These are phyloP conservation scores for Colletotrichum higginsianum DNA, from an alignment of 2,329 filamentous ascomycete genomes.

Conservation along the genomic window DNA sequence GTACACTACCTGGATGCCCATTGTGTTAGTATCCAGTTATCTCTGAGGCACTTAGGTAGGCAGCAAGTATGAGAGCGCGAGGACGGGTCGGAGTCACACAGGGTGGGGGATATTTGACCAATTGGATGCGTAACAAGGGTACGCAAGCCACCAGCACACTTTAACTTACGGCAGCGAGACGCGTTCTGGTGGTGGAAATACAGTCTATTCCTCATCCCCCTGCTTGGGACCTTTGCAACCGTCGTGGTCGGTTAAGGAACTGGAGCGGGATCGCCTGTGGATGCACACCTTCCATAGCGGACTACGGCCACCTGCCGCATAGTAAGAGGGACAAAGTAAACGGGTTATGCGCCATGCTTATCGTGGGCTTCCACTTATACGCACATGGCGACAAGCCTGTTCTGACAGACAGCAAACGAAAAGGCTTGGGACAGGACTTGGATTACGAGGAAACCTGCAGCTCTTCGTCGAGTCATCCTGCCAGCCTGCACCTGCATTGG, in stretches of 20 bases:
- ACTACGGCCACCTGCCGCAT: constrained; percentile 8
- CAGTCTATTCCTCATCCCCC: neutral
- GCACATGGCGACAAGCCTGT: neutral
- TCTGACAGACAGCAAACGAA: neutral
- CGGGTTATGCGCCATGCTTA: neutral
- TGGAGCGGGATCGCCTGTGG: constrained; percentile 13
- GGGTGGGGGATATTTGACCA: constrained; percentile 8
- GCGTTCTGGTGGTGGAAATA: constrained; percentile 19
- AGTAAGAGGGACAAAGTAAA: constrained; percentile 11
- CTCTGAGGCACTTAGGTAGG: too few species aligned
- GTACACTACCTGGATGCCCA: too few species aligned
- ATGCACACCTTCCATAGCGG: constrained; percentile 17
- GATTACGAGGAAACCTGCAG: constrained; percentile 28
- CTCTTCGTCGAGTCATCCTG: constrained; percentile 29
- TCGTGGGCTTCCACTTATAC: neutral
- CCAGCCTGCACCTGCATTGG: constrained; percentile 21
- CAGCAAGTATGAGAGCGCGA: neutral
- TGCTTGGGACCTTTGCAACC: neutral
- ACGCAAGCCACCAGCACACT: constrained; percentile 20
- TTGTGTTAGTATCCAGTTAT: too few species aligned
- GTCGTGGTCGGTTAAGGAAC: constrained; percentile 18
- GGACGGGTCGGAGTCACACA: constrained; percentile 20
- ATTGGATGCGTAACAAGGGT: constrained; percentile 31
- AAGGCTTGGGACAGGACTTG: constrained; percentile 20
- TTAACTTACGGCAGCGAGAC: constrained; percentile 21